Percentiles rank a stretch among this genome's conserved stretches.
These are phyloP conservation scores for Niveomyces coronatus DNA, from an alignment of 2,329 filamentous ascomycete genomes.

Conservation along the genomic window DNA sequence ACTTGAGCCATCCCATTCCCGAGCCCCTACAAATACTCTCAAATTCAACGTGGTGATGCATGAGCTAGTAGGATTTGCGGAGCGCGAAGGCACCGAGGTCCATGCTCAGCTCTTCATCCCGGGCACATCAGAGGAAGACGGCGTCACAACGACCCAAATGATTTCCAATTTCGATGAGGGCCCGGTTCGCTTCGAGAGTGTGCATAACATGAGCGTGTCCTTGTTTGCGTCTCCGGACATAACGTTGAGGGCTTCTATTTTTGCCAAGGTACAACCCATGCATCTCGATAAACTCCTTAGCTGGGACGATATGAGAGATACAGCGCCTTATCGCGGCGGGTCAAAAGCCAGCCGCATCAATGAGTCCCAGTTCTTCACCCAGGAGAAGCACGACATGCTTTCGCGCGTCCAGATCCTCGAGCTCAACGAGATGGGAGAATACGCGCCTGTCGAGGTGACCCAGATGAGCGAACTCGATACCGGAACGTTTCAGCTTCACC, in stretches of 20 bases:
- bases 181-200: constrained; percentile 87
- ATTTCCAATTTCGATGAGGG: constrained; percentile 90
- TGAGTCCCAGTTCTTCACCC: constrained; percentile 85
- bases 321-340: constrained; percentile 46
- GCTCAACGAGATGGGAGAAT: constrained; percentile 82
- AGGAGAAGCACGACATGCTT: constrained; percentile 90
- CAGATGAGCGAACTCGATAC: constrained; percentile 73
- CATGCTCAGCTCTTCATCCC: constrained; percentile 96
- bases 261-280: constrained; percentile 83
- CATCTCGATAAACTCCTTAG: constrained; percentile 94
- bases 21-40: constrained; percentile 81
- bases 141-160: constrained; percentile 91
- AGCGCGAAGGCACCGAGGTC: constrained; percentile 89
- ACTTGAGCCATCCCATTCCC: constrained; percentile 84
- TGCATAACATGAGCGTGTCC: constrained; percentile 94
- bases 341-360: constrained; percentile 60
- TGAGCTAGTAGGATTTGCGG: constrained; percentile 86
- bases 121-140: constrained; percentile 78
- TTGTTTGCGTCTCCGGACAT: constrained; percentile 60
- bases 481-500: constrained; percentile 92
- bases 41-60: constrained; percentile 99
- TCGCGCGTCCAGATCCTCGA: constrained; percentile 82
- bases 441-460: constrained; percentile 84
- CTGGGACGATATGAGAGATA: constrained; percentile 97
- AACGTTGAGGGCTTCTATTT: constrained; percentile 76